phyloP scores from a whole-genome alignment of 768 basidiomycete genomes.

The Kwoniella bestiolae region DNA sequence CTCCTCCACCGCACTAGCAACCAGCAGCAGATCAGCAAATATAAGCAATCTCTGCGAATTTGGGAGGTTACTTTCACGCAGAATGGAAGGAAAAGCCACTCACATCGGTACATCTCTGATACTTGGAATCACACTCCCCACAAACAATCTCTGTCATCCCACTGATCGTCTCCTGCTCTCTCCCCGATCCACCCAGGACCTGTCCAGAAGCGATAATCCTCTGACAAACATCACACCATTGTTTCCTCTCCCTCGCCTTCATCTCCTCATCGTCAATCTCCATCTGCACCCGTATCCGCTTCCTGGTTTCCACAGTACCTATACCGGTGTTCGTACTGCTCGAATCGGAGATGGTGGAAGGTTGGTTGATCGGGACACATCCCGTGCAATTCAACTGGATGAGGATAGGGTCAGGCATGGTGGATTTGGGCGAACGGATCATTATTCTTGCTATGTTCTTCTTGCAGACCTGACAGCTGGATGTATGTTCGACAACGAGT shows the following conservation, averaged over 20 bases:
- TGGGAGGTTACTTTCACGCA: no score
- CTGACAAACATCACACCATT: conserved; percentile 55
- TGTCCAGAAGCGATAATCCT: conserved; percentile 41
- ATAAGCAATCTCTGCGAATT: no score
- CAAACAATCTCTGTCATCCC: conserved; percentile 50
- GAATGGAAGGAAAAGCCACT: not conserved
- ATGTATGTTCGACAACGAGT: conserved; percentile 26
- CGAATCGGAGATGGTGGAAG: conserved; percentile 24
- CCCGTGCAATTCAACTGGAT: conserved; percentile 30
- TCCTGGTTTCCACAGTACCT: conserved; percentile 47
- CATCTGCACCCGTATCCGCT: conserved; percentile 36
- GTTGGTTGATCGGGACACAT: conserved; percentile 31
- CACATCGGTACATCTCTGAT: conserved; percentile 43
- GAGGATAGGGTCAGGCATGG: conserved; percentile 33
- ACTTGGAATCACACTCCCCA: conserved; percentile 45
- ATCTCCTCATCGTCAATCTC: conserved; percentile 47
- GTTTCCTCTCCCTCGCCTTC: conserved; percentile 26
- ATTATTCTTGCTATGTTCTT: conserved; percentile 36
- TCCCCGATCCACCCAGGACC: conserved; percentile 32
- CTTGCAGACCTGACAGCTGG: conserved; percentile 31
- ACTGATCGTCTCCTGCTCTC: conserved; percentile 21
- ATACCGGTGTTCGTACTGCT: conserved; percentile 16
- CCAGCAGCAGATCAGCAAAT: not conserved
- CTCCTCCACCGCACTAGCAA: conserved; percentile 54
- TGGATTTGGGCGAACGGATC: conserved; percentile 41